Conservation (phyloP, 768 basidiomycete species). For the Ephemerocybe angulata region DNA sequence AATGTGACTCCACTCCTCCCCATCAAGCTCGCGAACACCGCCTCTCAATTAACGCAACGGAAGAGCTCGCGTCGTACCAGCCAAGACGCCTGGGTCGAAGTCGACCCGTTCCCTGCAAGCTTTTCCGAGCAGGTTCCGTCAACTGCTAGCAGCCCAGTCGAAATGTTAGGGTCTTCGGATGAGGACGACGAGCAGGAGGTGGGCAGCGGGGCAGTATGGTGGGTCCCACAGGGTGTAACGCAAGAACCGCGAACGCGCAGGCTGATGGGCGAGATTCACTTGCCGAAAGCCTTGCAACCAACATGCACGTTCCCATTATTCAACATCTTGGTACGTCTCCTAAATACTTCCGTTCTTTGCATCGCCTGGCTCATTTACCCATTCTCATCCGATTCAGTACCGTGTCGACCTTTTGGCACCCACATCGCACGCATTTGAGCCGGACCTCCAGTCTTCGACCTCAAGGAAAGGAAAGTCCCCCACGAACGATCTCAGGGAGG, state of each 20-base stretch:
- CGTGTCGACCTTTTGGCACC: slow-evolving; percentile 1
- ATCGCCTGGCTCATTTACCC: too few relatives aligned
- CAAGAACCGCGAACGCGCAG: background rate
- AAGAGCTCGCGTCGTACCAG: background rate
- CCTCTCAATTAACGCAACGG: background rate
- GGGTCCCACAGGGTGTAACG: background rate
- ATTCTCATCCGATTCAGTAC: background rate
- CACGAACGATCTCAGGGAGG: background rate
- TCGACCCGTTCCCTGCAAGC: background rate
- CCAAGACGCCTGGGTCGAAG: background rate
- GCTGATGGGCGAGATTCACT: slow-evolving; percentile 18
- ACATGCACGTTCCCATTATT: slow-evolving; percentile 15
- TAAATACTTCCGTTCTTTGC: background rate
- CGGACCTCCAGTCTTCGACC: background rate
- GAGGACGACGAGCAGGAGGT: background rate
- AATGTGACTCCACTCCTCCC: too few relatives aligned
- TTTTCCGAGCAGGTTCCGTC: background rate
- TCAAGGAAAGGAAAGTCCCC: background rate
- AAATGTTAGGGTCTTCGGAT: slow-evolving; percentile 10
- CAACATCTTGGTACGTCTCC: slow-evolving; percentile 14
- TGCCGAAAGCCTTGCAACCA: slow-evolving; percentile 11
- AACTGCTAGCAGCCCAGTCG: background rate
- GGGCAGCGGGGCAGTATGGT: background rate
- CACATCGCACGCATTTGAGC: background rate
- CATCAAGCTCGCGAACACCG: too few relatives aligned